Conservation (phyloP, 257 asterid genomes). For the Jaltomata sinuosa region DNA sequence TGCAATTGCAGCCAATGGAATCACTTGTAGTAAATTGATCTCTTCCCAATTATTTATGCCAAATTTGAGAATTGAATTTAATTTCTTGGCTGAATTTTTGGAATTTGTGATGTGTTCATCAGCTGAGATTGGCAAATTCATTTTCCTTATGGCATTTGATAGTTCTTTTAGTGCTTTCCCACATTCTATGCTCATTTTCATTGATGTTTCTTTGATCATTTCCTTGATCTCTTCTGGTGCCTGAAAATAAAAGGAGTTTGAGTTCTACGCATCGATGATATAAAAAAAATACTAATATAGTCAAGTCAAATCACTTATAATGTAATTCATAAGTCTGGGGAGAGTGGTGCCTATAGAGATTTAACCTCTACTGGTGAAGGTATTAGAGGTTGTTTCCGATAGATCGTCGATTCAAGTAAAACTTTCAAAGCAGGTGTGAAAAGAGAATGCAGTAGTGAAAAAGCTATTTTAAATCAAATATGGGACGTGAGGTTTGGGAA, state of each 20-base stretch:
- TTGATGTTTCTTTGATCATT: constrained; percentile 22
- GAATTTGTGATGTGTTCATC: constrained; percentile 26
- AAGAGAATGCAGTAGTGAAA: not conserved
- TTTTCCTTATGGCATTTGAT: constrained; percentile 33
- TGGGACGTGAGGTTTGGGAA: too few species aligned
- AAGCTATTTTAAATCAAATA: not conserved
- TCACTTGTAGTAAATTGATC: constrained; percentile 23
- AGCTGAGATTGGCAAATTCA: constrained; percentile 34
- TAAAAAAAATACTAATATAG: not conserved
- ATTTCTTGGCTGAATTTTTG: constrained; percentile 28
- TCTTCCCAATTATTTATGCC: constrained; percentile 19
- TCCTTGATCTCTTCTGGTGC: constrained; percentile 31
- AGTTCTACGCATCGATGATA: too few species aligned
- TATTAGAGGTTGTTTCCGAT: not conserved
- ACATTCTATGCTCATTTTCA: constrained; percentile 45
- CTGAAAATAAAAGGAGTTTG: constrained; percentile 16
- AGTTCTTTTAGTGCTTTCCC: constrained; percentile 57
- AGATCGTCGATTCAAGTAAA: too few species aligned
- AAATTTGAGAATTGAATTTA: constrained; percentile 38
- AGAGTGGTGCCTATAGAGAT: too few species aligned
- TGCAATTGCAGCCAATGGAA: constrained; percentile 47
- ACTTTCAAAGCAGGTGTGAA: not conserved
- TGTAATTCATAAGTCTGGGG: too few species aligned
- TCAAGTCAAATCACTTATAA: not conserved
- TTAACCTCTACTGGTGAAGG: too few species aligned